phyloP scores from a whole-genome alignment of 441 rosid species.

The Theobroma grandiflorum region DNA sequence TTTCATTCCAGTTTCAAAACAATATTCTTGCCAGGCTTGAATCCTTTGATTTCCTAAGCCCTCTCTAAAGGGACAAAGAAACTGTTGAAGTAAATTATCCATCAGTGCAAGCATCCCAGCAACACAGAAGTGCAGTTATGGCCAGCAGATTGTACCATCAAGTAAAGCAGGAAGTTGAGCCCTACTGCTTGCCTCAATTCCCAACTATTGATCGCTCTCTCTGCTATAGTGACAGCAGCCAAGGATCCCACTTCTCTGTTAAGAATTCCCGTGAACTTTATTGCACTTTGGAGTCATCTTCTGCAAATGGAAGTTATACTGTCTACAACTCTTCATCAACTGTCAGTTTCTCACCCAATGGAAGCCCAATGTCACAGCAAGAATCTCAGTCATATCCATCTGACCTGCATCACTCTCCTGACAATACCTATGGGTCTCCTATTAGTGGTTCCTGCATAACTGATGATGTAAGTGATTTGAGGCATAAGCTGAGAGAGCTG shows the following conservation, averaged over 20 bases:
- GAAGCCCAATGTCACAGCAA: conserved; percentile 59
- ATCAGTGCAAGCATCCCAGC: conserved; percentile 47
- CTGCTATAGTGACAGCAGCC: conserved; percentile 36
- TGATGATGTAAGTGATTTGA: conserved; percentile 64
- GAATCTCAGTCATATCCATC: conserved; percentile 49
- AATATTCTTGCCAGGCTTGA: neutral
- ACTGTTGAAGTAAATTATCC: conserved; percentile 7
- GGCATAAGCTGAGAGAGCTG: conserved; percentile 76
- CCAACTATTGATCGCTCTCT: conserved; percentile 41
- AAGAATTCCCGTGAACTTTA: conserved; percentile 49
- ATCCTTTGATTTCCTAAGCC: neutral
- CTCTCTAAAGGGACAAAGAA: neutral
- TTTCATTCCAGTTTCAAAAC: neutral
- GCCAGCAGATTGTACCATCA: conserved; percentile 47
- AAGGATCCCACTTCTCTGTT: conserved; percentile 40
- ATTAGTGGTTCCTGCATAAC: conserved; percentile 75
- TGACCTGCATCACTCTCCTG: conserved; percentile 57
- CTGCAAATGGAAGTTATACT: conserved; percentile 43
- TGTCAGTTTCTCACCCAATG: conserved; percentile 49
- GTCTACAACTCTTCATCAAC: conserved; percentile 53
- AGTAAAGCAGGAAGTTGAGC: conserved; percentile 47
- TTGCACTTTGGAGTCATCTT: conserved; percentile 75
- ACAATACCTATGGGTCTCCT: conserved; percentile 57
- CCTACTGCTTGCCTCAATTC: conserved; percentile 51
- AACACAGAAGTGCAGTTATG: conserved; percentile 47